Evolutionary conservation across 176 grass and related monocot species (phyloP).

Genomic region (Chloris gayana): DNA sequence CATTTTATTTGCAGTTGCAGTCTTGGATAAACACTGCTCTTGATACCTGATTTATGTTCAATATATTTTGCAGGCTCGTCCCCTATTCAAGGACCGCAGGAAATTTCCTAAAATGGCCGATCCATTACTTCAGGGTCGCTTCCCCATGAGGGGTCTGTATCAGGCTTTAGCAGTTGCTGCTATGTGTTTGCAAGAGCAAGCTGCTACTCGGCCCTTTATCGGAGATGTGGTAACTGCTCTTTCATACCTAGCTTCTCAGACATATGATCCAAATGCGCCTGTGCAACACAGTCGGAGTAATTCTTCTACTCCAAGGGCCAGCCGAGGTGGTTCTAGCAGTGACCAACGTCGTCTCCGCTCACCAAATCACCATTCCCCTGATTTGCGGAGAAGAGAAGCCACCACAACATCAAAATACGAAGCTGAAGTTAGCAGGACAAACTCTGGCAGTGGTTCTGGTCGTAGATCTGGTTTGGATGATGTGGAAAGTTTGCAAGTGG

Average conservation of each 20-base stretch:
- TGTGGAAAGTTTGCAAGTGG: constrained; percentile 56
- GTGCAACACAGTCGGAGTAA: constrained; percentile 54
- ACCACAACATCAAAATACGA: constrained; percentile 33
- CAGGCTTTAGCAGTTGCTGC: constrained; percentile 96
- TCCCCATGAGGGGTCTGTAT: constrained; percentile 91
- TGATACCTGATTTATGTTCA: constrained; percentile 30
- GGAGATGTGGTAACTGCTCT: constrained; percentile 98
- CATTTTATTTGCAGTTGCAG: constrained; percentile 20
- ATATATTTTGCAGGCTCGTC: constrained; percentile 83
- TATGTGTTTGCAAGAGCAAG: constrained; percentile 99
- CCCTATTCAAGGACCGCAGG: constrained; percentile 91
- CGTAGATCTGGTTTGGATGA: constrained; percentile 65
- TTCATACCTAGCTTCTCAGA: constrained; percentile 97
- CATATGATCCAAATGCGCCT: constrained; percentile 68
- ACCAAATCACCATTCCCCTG: constrained; percentile 68
- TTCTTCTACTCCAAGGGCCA: constrained; percentile 66
- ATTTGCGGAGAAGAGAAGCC: constrained; percentile 59
- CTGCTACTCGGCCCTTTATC: constrained; percentile 90
- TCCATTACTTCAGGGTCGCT: constrained; percentile 69
- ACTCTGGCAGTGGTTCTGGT: constrained; percentile 68
- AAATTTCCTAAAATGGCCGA: constrained; percentile 98
- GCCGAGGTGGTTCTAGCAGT: constrained; percentile 27
- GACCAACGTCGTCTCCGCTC: constrained; percentile 62
- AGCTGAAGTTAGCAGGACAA: constrained; percentile 49
- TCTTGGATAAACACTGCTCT: constrained; percentile 21